Evolutionary conservation across 306 rosid species (phyloP), one percentile per base, ranked within the genome.

Genomic region (Vicia villosa): DNA sequence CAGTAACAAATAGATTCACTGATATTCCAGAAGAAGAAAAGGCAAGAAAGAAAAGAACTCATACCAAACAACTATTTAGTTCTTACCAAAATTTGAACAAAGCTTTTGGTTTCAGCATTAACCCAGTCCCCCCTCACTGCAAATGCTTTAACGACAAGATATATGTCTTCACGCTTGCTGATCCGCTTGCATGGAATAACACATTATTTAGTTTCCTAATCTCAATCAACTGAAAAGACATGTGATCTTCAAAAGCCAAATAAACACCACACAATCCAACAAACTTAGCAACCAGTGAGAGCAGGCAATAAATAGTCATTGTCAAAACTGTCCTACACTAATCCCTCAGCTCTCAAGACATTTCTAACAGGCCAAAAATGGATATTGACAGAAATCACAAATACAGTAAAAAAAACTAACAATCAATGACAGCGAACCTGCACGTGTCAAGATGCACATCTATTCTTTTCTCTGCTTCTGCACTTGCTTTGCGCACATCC

Each of bases 161-260:
- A 94, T 14, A 94, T 83, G 72, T 94, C 96, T 79, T 88, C 99
- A 20, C 99, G 96, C 56, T 85, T 81, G 73, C 99, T 94, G 83
- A 76, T 81, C 70, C 70, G 68, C 66, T 74, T 78, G 79, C 74
- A 76, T 34, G 56, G 56, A 69, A 82, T 37, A 65, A 30, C 66
- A 68, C 24, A 9, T 13, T 24, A 74, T 79, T 81, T 34, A 85
- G 68, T 73, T 70, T 45, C 75, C 46, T 52, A 65, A 51, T 66
- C 45, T 7, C 38, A 34, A 16, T 34, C 5, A 66, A 60, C 19
- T 52, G 51, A 65, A 54, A 17, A 63, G 45, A 43, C 28, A 13
- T 14, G 72, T 20, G 28, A 32, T 79, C 15, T 51, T 46, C 12
- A 73, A 68, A 51, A 51, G 14, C 30, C 50, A 66, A 52, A 68